These are phyloP conservation scores for Exophiala bonariae DNA, from an alignment of 2,329 filamentous ascomycete species.

Conservation along the genomic window DNA sequence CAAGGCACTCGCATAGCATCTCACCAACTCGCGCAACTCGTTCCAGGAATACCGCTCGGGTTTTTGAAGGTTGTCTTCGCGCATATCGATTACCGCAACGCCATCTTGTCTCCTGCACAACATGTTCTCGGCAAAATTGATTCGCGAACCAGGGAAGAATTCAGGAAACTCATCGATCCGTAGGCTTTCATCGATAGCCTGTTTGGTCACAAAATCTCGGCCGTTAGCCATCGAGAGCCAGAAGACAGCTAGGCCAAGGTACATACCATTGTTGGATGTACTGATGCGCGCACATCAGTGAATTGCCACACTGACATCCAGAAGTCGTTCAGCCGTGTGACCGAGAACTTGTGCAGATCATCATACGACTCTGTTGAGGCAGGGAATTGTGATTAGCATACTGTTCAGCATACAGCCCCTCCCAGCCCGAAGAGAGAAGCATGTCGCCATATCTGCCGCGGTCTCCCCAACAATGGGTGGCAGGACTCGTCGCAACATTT, in stretches of 20 bases:
- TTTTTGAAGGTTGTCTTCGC: slow-evolving; percentile 32
- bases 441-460: too few relatives aligned
- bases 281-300: slow-evolving; percentile 29
- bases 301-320: slow-evolving; percentile 42
- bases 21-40: slow-evolving; percentile 37
- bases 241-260: slow-evolving; percentile 7
- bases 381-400: not conserved
- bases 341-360: slow-evolving; percentile 41
- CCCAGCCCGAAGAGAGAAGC: too few relatives aligned
- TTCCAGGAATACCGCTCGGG: slow-evolving; percentile 39
- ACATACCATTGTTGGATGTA: slow-evolving; percentile 14
- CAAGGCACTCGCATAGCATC: slow-evolving; percentile 38
- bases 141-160: slow-evolving; percentile 37
- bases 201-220: not conserved
- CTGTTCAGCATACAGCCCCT: too few relatives aligned
- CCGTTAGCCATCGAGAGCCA: not conserved
- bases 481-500: too few relatives aligned
- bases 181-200: slow-evolving; percentile 37
- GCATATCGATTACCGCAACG: slow-evolving; percentile 7
- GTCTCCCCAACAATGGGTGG: too few relatives aligned
- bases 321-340: slow-evolving; percentile 39
- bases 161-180: slow-evolving; percentile 38
- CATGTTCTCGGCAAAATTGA: slow-evolving; percentile 38
- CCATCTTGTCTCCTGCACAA: not conserved
- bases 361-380: slow-evolving; percentile 23